Percentiles rank a stretch among this genome's conserved stretches.
Evolutionary conservation across 1,284 basidiomycete species (phyloP).

Genomic region (Heliocybe sulcata): DNA sequence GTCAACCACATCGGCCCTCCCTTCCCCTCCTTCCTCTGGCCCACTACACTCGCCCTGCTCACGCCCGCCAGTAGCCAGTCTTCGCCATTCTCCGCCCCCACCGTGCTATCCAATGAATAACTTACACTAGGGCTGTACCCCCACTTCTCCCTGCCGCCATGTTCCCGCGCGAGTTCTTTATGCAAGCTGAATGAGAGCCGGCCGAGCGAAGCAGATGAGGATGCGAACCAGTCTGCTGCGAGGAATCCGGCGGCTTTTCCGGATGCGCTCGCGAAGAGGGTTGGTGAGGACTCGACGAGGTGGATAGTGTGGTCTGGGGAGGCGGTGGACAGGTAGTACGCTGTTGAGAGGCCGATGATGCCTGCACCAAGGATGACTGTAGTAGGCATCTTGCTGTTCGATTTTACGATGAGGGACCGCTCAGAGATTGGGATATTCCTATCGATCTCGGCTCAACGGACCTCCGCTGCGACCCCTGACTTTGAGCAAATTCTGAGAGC

Average conservation of each 20-base stretch:
- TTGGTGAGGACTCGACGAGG: constrained; percentile 25
- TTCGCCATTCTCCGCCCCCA: constrained; percentile 12
- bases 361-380: constrained; percentile 37
- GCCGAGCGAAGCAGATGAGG: constrained; percentile 39
- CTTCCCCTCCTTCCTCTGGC: not conserved
- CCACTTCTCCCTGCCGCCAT: constrained; percentile 44
- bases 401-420: no score
- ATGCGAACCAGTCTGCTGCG: constrained; percentile 58
- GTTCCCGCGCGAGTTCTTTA: constrained; percentile 40
- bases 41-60: constrained; percentile 8
- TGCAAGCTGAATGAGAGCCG: constrained; percentile 55
- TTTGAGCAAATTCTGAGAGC: no score
- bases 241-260: constrained; percentile 63
- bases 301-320: constrained; percentile 19
- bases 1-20: constrained; percentile 21
- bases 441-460: no score
- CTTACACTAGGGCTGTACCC: constrained; percentile 38
- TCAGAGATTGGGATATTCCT: no score
- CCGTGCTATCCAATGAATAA: constrained; percentile 12
- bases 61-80: constrained; percentile 11
- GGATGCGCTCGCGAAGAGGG: constrained; percentile 37
- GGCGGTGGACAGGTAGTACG: constrained; percentile 33
- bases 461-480: no score
- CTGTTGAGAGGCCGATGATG: constrained; percentile 53
- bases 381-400: not conserved